Evolutionary conservation across 768 basidiomycete genomes (phyloP).

Genomic region (Kwoniella europaea): DNA sequence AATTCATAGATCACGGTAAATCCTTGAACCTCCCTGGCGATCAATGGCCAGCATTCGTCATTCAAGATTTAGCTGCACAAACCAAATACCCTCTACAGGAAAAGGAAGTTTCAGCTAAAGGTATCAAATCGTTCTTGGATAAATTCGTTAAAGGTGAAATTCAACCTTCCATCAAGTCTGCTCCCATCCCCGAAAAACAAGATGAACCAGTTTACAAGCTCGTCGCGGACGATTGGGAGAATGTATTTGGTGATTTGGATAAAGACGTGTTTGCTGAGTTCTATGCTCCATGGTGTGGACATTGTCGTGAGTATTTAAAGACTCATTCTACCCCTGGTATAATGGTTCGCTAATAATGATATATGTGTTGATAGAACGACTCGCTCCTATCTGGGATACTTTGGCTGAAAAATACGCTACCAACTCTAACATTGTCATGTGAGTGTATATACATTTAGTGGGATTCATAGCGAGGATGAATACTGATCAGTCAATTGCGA

Average conservation of each 20-base stretch:
- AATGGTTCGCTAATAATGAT: no score
- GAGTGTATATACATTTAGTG: conserved; percentile 45
- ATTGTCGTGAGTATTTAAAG: conserved; percentile 32
- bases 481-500: background rate
- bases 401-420: conserved; percentile 82
- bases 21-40: conserved; percentile 82
- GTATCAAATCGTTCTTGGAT: conserved; percentile 67
- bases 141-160: conserved; percentile 75
- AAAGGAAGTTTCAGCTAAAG: conserved; percentile 63
- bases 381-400: conserved; percentile 90
- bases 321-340: background rate
- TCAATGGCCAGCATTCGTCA: conserved; percentile 91
- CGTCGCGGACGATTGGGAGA: conserved; percentile 87
- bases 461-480: background rate
- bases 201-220: conserved; percentile 80
- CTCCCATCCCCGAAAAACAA: conserved; percentile 81
- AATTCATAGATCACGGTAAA: conserved; percentile 94
- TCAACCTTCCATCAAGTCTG: conserved; percentile 83
- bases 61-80: conserved; percentile 82
- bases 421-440: conserved; percentile 78
- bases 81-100: conserved; percentile 70
- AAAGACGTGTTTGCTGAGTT: conserved; percentile 98
- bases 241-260: conserved; percentile 76
- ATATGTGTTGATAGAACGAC: conserved; percentile 61
- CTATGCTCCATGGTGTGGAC: conserved; percentile 87